A percentile compares a stretch with the other conserved stretches of the same genome.
phyloP scores from a whole-genome alignment of 2,329 filamentous ascomycete genomes.

The Pseudogymnoascus sp. region DNA sequence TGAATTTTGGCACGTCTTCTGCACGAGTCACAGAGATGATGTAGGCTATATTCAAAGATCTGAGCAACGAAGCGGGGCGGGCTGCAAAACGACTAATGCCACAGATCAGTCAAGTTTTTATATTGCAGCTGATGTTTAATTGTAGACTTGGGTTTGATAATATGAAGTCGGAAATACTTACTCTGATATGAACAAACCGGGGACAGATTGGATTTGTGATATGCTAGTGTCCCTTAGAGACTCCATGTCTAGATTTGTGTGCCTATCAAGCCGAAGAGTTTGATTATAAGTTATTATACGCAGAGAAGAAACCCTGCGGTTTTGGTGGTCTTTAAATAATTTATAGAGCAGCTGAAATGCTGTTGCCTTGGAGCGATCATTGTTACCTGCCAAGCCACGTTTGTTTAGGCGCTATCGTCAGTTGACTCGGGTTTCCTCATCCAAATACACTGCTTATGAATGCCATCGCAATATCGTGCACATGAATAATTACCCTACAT shows the following conservation, averaged over 20 bases:
- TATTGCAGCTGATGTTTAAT: background rate
- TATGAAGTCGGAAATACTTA: background rate
- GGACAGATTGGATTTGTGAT: background rate
- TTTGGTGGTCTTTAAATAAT: background rate
- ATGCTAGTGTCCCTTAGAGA: background rate
- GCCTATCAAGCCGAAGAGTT: background rate
- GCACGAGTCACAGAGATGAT: constrained; percentile 10
- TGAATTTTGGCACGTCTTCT: constrained; percentile 11
- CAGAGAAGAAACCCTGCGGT: background rate
- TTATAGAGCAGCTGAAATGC: background rate
- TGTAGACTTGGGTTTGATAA: background rate
- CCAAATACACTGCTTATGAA: background rate
- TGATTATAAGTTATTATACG: background rate
- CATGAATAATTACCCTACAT: background rate
- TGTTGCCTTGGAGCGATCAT: background rate
- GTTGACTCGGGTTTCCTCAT: background rate
- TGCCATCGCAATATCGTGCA: background rate
- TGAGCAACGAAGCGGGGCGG: constrained; percentile 9
- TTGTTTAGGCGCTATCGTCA: background rate
- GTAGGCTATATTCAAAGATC: background rate
- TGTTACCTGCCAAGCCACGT: background rate
- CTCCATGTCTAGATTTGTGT: background rate
- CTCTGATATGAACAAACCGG: background rate
- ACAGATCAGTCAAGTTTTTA: background rate
- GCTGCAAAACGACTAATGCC: constrained; percentile 11